phyloP scores from a whole-genome alignment of 148 eudicot species.

The Amaranthus cruentus region DNA sequence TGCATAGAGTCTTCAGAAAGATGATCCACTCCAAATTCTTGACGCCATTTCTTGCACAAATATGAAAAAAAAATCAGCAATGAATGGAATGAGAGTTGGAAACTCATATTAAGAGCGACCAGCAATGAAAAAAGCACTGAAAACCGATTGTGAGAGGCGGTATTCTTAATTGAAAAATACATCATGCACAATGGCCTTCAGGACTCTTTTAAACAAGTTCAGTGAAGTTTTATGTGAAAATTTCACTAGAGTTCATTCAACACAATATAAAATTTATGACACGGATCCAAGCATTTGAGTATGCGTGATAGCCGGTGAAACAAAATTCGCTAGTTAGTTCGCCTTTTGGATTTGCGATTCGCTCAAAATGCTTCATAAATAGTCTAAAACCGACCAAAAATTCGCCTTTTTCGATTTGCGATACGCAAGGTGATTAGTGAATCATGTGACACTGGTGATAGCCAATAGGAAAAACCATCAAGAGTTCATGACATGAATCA shows the following conservation, averaged over 20 bases:
- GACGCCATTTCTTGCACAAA: conserved; percentile 72
- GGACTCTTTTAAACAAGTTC: not conserved
- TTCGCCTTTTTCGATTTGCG: too few relatives aligned
- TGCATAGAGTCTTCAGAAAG: conserved; percentile 71
- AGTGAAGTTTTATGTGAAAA: not conserved
- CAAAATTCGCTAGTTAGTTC: too few relatives aligned
- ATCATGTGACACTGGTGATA: not conserved
- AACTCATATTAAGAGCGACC: not conserved
- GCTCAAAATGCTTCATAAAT: too few relatives aligned
- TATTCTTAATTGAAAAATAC: not conserved
- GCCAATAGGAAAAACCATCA: not conserved
- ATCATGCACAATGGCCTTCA: not conserved
- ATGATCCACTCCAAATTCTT: conserved; percentile 72
- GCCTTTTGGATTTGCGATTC: too few relatives aligned
- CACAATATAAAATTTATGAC: not conserved
- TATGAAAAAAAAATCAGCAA: conserved; percentile 23
- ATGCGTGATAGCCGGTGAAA: not conserved
- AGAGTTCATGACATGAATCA: not conserved
- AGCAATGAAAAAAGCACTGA: not conserved
- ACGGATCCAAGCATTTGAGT: not conserved
- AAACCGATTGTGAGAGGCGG: not conserved
- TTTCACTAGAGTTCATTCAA: not conserved
- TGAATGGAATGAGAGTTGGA: not conserved
- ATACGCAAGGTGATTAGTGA: too few relatives aligned
- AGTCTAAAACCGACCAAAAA: too few relatives aligned